Evolutionary conservation across 2,329 filamentous ascomycete genomes (phyloP).

Genomic region (Gnomoniopsis sp.): DNA sequence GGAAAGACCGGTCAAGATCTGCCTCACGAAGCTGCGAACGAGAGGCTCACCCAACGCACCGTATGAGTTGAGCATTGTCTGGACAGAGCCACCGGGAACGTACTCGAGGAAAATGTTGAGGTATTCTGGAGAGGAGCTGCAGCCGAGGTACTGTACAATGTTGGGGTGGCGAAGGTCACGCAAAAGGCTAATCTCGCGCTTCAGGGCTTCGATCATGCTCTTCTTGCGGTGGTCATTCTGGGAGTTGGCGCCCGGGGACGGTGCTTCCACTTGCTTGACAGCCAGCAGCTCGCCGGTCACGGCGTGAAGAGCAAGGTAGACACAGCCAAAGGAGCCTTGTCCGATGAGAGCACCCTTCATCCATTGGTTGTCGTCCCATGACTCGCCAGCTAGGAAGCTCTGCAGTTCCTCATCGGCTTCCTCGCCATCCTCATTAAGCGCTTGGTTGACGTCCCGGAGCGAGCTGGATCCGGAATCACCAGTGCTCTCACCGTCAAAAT

Average conservation of each 20-base stretch:
- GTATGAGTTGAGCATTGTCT: conserved; percentile 98
- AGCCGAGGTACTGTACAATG: conserved; percentile 97
- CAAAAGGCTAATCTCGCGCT: conserved; percentile 91
- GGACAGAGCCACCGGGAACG: conserved; percentile 93
- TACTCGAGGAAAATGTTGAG: conserved; percentile 99
- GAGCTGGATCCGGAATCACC: conserved; percentile 63
- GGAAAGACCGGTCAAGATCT: conserved; percentile 87
- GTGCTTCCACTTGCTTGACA: conserved; percentile 95
- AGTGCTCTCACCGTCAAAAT: conserved; percentile 77
- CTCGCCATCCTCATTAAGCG: conserved; percentile 86
- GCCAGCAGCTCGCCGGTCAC: conserved; percentile 97
- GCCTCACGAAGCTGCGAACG: conserved; percentile 92
- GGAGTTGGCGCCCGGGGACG: conserved; percentile 71
- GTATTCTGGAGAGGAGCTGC: conserved; percentile 83
- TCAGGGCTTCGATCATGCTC: conserved; percentile 95
- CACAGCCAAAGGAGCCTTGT: conserved; percentile 92
- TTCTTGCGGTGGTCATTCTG: conserved; percentile 89
- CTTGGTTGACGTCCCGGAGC: conserved; percentile 78
- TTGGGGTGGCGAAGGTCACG: conserved; percentile 94
- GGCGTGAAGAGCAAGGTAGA: conserved; percentile 91
- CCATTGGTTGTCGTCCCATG: conserved; percentile 97
- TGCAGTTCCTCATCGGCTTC: conserved; percentile 85
- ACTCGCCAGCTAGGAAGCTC: conserved; percentile 87
- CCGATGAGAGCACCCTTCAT: conserved; percentile 99
- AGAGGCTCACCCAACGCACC: conserved; percentile 90